phyloP scores from a whole-genome alignment of 352 stramenopile species.

The Globisporangium polare region DNA sequence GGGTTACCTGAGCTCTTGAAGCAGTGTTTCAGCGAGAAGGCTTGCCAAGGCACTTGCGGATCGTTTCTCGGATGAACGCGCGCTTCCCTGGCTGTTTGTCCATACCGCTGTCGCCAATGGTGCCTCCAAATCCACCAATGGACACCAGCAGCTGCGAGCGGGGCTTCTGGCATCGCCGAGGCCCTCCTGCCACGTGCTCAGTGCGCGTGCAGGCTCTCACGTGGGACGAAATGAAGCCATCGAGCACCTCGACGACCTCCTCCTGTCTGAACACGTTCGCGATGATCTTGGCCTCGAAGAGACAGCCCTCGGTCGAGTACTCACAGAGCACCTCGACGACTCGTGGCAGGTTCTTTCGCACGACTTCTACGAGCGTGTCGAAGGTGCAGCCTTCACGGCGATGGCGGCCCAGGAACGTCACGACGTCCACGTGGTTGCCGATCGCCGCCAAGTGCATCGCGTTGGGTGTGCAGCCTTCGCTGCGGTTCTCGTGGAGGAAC shows the following conservation, averaged over 20 bases:
- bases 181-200: neutral
- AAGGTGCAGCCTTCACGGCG: constrained; percentile 1
- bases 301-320: constrained; percentile 1
- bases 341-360: neutral
- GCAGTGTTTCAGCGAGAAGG: neutral
- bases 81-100: neutral
- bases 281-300: neutral
- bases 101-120: neutral
- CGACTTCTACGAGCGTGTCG: neutral
- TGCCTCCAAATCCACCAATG: neutral
- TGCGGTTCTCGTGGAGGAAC: neutral
- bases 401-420: constrained; percentile 1
- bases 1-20: no score
- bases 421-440: neutral
- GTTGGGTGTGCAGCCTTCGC: neutral
- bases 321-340: neutral
- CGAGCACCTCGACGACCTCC: neutral
- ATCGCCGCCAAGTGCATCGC: constrained; percentile 1
- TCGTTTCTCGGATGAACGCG: constrained; percentile 1
- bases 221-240: neutral
- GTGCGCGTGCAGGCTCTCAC: neutral
- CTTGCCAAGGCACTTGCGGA: neutral
- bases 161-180: neutral
- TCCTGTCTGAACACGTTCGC: neutral
- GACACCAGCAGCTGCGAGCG: neutral